These are phyloP conservation scores for Picea sitchensis DNA, from an alignment of 75 land plant species.

Conservation along the genomic window DNA sequence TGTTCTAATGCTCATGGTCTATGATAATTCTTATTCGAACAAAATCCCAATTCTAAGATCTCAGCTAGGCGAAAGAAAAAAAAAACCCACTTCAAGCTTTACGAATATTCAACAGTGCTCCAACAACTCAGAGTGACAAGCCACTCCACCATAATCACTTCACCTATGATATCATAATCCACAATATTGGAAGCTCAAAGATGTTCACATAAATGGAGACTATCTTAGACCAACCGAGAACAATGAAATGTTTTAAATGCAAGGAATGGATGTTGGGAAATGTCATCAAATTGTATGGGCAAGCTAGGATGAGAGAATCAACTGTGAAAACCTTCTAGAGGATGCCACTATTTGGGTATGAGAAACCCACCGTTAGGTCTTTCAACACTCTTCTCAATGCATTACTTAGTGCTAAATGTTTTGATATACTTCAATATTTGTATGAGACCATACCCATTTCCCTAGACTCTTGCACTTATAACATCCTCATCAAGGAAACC, in stretches of 20 bases:
- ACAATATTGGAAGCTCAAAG: background rate
- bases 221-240: background rate
- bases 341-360: background rate
- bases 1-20: no score
- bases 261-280: conserved; percentile 3
- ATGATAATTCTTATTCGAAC: no score
- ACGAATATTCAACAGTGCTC: background rate
- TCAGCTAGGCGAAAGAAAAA: no score
- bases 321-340: background rate
- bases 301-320: background rate
- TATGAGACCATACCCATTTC: background rate
- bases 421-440: conserved; percentile 2
- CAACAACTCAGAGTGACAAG: background rate
- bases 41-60: no score
- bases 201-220: conserved; percentile 5
- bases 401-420: background rate
- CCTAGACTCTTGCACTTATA: background rate
- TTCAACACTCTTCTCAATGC: conserved; percentile 9
- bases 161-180: conserved; percentile 4
- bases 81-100: background rate
- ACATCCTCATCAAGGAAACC: background rate
- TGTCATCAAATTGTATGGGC: conserved; percentile 8
- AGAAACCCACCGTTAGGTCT: conserved; percentile 1
- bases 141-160: background rate
- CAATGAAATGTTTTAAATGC: background rate